Evolutionary conservation across 1,284 basidiomycete genomes (phyloP).

Genomic region (Fistulinella cinereoalba): DNA sequence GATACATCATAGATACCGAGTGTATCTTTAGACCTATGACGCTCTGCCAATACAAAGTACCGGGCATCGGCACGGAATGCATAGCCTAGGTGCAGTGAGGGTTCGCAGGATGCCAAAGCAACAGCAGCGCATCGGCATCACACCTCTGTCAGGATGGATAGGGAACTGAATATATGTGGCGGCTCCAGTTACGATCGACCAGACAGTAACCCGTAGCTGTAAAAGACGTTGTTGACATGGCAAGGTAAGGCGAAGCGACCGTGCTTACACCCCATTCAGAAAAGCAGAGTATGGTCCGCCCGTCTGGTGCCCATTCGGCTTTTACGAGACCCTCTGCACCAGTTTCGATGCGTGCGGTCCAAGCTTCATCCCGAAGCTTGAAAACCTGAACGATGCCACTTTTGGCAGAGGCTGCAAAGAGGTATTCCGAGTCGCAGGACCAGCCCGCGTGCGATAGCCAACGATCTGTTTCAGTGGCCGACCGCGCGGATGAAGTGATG

Average conservation of each 20-base stretch:
- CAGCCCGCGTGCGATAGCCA: slow-evolving; percentile 74
- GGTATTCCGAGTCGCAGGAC: slow-evolving; percentile 81
- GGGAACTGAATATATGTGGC: slow-evolving; percentile 80
- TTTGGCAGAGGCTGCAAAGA: slow-evolving; percentile 71
- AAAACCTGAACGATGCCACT: slow-evolving; percentile 65
- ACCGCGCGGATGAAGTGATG: slow-evolving; percentile 49
- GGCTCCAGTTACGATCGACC: slow-evolving; percentile 68
- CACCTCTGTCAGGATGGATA: slow-evolving; percentile 73
- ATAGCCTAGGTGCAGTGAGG: slow-evolving; percentile 58
- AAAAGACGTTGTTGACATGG: slow-evolving; percentile 1
- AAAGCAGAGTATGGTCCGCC: slow-evolving; percentile 78
- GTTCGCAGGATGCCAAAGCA: slow-evolving; percentile 4
- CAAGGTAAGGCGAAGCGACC: slow-evolving; percentile 3
- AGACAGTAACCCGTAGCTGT: slow-evolving; percentile 77
- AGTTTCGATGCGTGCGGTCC: slow-evolving; percentile 68
- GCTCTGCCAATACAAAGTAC: slow-evolving; percentile 79
- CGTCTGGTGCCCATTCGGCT: slow-evolving; percentile 84
- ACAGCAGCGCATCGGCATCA: not conserved
- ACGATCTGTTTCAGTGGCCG: slow-evolving; percentile 12
- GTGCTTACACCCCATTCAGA: slow-evolving; percentile 82
- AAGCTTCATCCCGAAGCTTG: slow-evolving; percentile 71
- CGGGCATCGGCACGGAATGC: slow-evolving; percentile 75
- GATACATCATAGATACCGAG: slow-evolving; percentile 77
- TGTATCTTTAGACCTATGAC: slow-evolving; percentile 83
- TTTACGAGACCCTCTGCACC: slow-evolving; percentile 81